Evolutionary conservation across 2,329 filamentous ascomycete species (phyloP).

Genomic region (Amauroascus niger): DNA sequence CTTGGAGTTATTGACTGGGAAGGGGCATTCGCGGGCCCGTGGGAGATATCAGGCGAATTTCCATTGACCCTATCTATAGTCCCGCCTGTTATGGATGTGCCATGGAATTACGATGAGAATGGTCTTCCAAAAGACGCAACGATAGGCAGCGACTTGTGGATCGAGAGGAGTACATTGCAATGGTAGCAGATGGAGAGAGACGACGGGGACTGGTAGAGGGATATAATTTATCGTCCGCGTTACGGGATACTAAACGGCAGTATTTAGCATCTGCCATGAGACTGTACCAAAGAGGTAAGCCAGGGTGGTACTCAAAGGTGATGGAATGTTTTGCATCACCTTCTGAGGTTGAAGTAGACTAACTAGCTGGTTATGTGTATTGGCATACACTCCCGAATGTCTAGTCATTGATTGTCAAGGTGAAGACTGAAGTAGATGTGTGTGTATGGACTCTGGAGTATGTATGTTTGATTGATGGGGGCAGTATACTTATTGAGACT

Average conservation of each 20-base stretch:
- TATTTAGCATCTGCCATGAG: not conserved
- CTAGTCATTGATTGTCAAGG: too few relatives aligned
- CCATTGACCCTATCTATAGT: conserved; percentile 17
- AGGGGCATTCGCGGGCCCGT: conserved; percentile 21
- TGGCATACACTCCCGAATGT: too few relatives aligned
- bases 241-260: not conserved
- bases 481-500: too few relatives aligned
- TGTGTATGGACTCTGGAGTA: too few relatives aligned
- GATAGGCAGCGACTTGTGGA: not conserved
- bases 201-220: not conserved
- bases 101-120: conserved; percentile 1
- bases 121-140: not conserved
- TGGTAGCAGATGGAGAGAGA: not conserved
- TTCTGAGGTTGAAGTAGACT: too few relatives aligned
- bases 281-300: not conserved
- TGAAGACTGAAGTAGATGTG: too few relatives aligned
- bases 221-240: not conserved
- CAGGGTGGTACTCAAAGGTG: not conserved
- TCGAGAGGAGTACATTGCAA: not conserved
- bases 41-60: conserved; percentile 19
- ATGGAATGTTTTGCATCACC: too few relatives aligned
- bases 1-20: conserved; percentile 29
- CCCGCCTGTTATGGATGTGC: conserved; percentile 5
- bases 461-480: too few relatives aligned
- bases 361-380: too few relatives aligned